These are phyloP conservation scores for Usnea hakonensis DNA, from an alignment of 495 filamentous ascomycete species.

Conservation along the genomic window DNA sequence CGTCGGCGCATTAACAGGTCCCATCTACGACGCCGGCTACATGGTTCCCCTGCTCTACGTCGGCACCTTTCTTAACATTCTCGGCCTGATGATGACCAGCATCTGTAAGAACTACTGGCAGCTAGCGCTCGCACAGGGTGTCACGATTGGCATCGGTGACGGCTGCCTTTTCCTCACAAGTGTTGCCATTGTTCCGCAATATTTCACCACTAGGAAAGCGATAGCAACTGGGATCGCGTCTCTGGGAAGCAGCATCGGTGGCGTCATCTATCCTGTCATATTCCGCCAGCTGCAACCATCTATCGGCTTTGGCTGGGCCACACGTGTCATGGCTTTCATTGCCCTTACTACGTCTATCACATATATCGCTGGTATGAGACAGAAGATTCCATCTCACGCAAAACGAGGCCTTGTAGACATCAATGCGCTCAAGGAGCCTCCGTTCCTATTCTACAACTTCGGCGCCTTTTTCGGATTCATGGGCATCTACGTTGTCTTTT, in stretches of 20 bases:
- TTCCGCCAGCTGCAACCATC: slow-evolving; percentile 41
- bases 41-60: slow-evolving; percentile 44
- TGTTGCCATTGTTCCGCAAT: slow-evolving; percentile 48
- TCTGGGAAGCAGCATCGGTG: slow-evolving; percentile 50
- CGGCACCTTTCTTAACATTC: slow-evolving; percentile 54
- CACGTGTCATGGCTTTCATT: slow-evolving; percentile 46
- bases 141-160: slow-evolving; percentile 38
- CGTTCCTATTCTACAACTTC: slow-evolving; percentile 27
- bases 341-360: slow-evolving; percentile 36
- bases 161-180: slow-evolving; percentile 49
- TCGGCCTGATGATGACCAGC: slow-evolving; percentile 65
- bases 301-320: slow-evolving; percentile 49
- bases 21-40: slow-evolving; percentile 63
- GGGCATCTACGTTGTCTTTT: slow-evolving; percentile 51
- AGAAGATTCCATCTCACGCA: slow-evolving; percentile 17
- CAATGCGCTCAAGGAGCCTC: slow-evolving; percentile 30
- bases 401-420: slow-evolving; percentile 29
- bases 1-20: slow-evolving; percentile 55
- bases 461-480: slow-evolving; percentile 31
- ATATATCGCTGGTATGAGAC: slow-evolving; percentile 26
- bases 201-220: slow-evolving; percentile 48
- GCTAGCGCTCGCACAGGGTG: slow-evolving; percentile 51
- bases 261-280: slow-evolving; percentile 47
- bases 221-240: slow-evolving; percentile 53
- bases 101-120: slow-evolving; percentile 53